These are phyloP conservation scores for Calonectria henricotiae DNA, from an alignment of 2,329 filamentous ascomycete genomes.

Conservation along the genomic window DNA sequence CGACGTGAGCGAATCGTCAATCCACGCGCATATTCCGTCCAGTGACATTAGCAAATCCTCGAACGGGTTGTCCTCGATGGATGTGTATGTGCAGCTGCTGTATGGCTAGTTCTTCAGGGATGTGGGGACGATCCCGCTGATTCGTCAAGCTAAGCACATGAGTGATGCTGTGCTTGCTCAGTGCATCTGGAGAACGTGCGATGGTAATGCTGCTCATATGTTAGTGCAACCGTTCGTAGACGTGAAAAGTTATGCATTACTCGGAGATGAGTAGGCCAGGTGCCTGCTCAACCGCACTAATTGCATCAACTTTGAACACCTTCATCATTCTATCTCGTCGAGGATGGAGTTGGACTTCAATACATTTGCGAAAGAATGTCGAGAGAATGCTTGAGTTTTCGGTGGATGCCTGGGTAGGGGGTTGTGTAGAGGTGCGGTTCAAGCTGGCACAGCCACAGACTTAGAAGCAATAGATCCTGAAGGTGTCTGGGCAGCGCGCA, in stretches of 20 bases:
- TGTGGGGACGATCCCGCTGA: constrained; percentile 1
- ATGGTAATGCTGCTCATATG: background rate
- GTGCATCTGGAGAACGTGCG: background rate
- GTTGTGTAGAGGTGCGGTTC: background rate
- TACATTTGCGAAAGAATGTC: background rate
- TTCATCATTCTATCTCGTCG: background rate
- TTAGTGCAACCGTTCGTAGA: background rate
- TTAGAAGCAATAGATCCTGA: no score
- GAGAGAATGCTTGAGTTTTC: background rate
- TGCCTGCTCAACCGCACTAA: background rate
- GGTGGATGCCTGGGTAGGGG: background rate
- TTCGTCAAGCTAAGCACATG: constrained; percentile 5
- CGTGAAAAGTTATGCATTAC: background rate
- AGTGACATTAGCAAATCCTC: constrained; percentile 3
- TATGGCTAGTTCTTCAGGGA: background rate
- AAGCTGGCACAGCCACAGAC: constrained; percentile 14
- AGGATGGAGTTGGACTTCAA: background rate
- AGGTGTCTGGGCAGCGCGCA: no score
- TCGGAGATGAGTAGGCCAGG: constrained; percentile 5
- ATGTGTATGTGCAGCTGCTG: background rate
- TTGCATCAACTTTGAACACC: background rate
- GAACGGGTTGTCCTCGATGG: constrained; percentile 1
- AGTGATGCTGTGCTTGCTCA: background rate
- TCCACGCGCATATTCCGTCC: constrained; percentile 2
- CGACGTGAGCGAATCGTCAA: constrained; percentile 1